Evolutionary conservation across 228 moss, liverwort and hornwort genomes (phyloP), one percentile per base, ranked within the genome.

Genomic region (Sphagnum fallax): DNA sequence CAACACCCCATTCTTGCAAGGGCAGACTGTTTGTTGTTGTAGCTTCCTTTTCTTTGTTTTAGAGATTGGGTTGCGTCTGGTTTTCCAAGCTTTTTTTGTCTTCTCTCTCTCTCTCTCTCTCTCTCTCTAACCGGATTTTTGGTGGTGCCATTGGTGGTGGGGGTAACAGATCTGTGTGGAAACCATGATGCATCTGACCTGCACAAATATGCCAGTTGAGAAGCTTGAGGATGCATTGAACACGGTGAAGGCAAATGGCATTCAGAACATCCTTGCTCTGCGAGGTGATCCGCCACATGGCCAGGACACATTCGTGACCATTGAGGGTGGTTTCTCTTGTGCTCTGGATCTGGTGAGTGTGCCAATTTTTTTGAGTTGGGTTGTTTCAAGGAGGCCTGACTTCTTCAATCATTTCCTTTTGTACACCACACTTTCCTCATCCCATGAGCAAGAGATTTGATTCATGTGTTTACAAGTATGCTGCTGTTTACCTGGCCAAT

Each of bases 131-230:
- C 32, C 2, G 32, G 32, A 32, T 32, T 32, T 32, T 32, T 32
- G 32, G 32, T 32, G 32, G 32, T 32, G 32, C 32, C 1, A 55
- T 55, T 55, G 53, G 53, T 55, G 8, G 55, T 55, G 32, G 63
- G 16, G 15, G 5, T 49, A 48, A 48, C 85, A 97, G 97, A 87
- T 98, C 66, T 91, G 98, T 57, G 97, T 98, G 10, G 93, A 98
- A 72, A 94, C 98, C 6, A 98, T 98, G 98, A 98, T 98, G 98
- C 98, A 98, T 79, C 85, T 98, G 8, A 98, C 98, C 5, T 98
- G 98, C 75, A 98, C 98, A 16, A 98, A 98, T 76, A 98, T 98
- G 98, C 90, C 85, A 48, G 87, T 92, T 72, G 91, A 93, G 76
- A 98, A 84, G 73, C 79, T 98, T 6, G 83, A 98, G 14, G 71